Conservation (phyloP, 2,329 filamentous ascomycete genomes). For the Botrytis elliptica region DNA sequence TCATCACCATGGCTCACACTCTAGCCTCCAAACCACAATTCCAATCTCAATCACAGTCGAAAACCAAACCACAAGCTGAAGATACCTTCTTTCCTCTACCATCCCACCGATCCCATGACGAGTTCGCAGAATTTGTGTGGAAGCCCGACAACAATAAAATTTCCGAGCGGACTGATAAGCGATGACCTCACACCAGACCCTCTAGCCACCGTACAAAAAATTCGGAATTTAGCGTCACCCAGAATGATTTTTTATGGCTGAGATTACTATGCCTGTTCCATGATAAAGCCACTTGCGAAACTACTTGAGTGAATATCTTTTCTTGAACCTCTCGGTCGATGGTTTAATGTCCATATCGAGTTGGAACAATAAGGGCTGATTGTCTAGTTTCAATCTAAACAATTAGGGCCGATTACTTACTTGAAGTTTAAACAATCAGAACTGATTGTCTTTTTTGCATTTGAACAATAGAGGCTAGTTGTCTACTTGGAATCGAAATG, state of each 20-base stretch:
- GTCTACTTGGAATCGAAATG: background rate
- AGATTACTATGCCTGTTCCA: background rate
- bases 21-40: constrained; percentile 41
- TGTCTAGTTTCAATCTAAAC: background rate
- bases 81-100: constrained; percentile 77
- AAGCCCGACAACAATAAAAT: background rate
- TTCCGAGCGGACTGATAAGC: background rate
- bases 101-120: constrained; percentile 62
- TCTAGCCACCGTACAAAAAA: background rate
- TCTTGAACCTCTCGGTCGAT: background rate
- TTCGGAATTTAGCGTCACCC: background rate
- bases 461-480: background rate
- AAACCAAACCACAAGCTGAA: constrained; percentile 41
- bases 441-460: background rate
- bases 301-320: background rate
- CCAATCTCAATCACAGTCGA: constrained; percentile 22
- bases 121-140: background rate
- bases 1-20: constrained; percentile 24
- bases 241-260: background rate
- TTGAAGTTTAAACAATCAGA: background rate
- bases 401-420: background rate
- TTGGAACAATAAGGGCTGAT: background rate
- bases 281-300: background rate
- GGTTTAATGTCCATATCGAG: background rate
- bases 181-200: background rate